A percentile compares a stretch with the other conserved stretches of the same genome.
Evolutionary conservation across 192 early-diverging fungal species (phyloP).

Genomic region (Kappamyces sp.): DNA sequence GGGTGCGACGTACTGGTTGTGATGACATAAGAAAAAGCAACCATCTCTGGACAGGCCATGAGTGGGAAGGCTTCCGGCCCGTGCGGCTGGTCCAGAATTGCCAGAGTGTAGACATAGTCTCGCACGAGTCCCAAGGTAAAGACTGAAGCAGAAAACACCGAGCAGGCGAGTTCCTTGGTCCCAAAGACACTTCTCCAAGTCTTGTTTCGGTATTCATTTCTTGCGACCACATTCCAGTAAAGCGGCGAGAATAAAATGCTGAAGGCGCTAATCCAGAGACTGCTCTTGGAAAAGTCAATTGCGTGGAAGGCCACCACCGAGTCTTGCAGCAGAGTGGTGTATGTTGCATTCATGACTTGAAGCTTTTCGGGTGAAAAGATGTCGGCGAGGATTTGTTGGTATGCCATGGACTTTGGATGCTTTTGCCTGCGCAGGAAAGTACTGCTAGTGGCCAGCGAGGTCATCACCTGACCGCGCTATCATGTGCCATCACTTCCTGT

Average conservation of each 20-base stretch:
- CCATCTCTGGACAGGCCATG: slow-evolving; percentile 37
- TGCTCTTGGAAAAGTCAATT: slow-evolving; percentile 59
- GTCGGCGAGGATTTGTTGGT: not conserved
- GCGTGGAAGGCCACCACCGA: slow-evolving; percentile 16
- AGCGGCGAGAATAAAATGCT: slow-evolving; percentile 81
- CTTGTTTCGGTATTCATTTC: slow-evolving; percentile 69
- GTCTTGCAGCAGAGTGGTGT: slow-evolving; percentile 4
- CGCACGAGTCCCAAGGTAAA: slow-evolving; percentile 76
- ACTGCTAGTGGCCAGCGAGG: too few relatives aligned
- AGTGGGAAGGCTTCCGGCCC: slow-evolving; percentile 42
- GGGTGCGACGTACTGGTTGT: not conserved
- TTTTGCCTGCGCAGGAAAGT: not conserved
- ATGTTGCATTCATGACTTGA: slow-evolving; percentile 7
- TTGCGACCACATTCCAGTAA: slow-evolving; percentile 87
- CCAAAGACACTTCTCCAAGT: slow-evolving; percentile 65
- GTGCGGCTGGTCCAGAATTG: slow-evolving; percentile 64
- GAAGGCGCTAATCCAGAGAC: slow-evolving; percentile 62
- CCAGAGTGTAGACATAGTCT: slow-evolving; percentile 66
- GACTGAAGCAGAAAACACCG: slow-evolving; percentile 71
- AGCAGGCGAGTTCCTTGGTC: slow-evolving; percentile 71
- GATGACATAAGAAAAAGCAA: slow-evolving; percentile 38
- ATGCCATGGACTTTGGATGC: slow-evolving; percentile 19
- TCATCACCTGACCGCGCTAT: too few relatives aligned
- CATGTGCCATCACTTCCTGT: too few relatives aligned
- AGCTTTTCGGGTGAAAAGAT: not conserved